Percentiles rank a stretch among this genome's conserved stretches.
phyloP scores from a whole-genome alignment of 495 filamentous ascomycete species.

The Xylaria intraflava region DNA sequence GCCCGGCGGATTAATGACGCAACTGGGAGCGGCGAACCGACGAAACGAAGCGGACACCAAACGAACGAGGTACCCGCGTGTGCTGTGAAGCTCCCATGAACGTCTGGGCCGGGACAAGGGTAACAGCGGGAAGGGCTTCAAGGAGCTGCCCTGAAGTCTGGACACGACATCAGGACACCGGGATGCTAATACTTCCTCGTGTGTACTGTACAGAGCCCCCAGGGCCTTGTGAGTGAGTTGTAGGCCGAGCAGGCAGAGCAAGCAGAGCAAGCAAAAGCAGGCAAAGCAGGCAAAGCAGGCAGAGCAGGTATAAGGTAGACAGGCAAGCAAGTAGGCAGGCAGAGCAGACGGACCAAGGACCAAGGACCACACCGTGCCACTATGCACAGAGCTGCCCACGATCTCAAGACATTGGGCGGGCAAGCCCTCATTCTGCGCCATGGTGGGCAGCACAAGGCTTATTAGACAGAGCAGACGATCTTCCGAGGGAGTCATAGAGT shows the following conservation, averaged over 20 bases:
- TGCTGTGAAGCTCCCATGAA: constrained; percentile 12
- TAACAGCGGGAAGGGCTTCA: constrained; percentile 18
- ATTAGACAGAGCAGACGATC: constrained; percentile 11
- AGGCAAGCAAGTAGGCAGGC: too few species aligned
- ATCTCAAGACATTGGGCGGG: constrained; percentile 13
- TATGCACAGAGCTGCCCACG: constrained; percentile 12
- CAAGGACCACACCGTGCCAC: constrained; percentile 11
- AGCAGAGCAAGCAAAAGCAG: too few species aligned
- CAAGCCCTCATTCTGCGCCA: constrained; percentile 7
- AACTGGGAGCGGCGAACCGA: constrained; percentile 28
- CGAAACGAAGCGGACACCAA: constrained; percentile 22
- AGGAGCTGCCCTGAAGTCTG: constrained; percentile 21
- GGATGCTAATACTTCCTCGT: too few species aligned
- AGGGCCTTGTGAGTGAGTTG: too few species aligned
- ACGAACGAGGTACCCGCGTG: constrained; percentile 16
- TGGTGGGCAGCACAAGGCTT: constrained; percentile 22
- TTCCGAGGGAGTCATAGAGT: constrained; percentile 14
- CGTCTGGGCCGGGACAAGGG: constrained; percentile 11
- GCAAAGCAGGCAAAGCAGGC: background rate
- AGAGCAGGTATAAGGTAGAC: background rate
- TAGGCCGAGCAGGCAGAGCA: background rate
- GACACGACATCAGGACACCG: constrained; percentile 17
- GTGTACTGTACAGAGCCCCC: too few species aligned
- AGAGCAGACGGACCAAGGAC: too few species aligned
- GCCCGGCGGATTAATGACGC: constrained; percentile 31